These are phyloP conservation scores for Coemansia sp. DNA, from an alignment of 192 early-diverging fungal genomes.

Conservation along the genomic window DNA sequence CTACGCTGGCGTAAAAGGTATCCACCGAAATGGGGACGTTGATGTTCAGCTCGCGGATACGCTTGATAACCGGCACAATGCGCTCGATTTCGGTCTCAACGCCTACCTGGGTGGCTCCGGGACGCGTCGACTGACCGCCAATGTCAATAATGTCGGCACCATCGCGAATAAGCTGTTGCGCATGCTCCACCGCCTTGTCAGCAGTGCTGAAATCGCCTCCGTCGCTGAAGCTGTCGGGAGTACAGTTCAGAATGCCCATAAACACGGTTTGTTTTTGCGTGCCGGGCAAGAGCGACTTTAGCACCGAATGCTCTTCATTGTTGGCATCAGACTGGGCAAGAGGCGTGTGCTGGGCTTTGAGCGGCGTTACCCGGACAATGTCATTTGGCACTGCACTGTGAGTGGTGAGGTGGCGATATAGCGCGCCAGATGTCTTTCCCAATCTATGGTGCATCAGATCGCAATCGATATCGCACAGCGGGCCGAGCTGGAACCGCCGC, in stretches of 20 bases:
- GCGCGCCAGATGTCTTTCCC: slow-evolving; percentile 68
- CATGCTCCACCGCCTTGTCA: slow-evolving; percentile 66
- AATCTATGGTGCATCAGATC: slow-evolving; percentile 85
- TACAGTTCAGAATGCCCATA: slow-evolving; percentile 98
- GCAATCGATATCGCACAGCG: slow-evolving; percentile 90
- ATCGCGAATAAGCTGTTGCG: slow-evolving; percentile 63
- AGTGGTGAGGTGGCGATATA: slow-evolving; percentile 57
- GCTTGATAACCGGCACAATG: slow-evolving; percentile 83
- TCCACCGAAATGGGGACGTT: slow-evolving; percentile 84
- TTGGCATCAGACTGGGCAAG: slow-evolving; percentile 21
- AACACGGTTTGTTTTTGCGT: slow-evolving; percentile 62
- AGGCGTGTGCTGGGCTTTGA: slow-evolving; percentile 12
- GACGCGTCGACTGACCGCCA: slow-evolving; percentile 93
- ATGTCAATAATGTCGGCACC: slow-evolving; percentile 94
- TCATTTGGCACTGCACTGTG: slow-evolving; percentile 55
- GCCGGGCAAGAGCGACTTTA: slow-evolving; percentile 55
- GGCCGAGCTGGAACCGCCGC: slow-evolving; percentile 91
- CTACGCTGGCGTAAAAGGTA: slow-evolving; percentile 84
- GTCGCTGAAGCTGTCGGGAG: slow-evolving; percentile 95
- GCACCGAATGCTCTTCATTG: slow-evolving; percentile 43
- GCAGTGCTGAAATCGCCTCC: slow-evolving; percentile 70
- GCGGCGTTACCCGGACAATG: slow-evolving; percentile 53
- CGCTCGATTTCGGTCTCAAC: slow-evolving; percentile 76
- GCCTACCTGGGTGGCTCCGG: slow-evolving; percentile 70
- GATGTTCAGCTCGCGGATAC: slow-evolving; percentile 62